Evolutionary conservation across 306 rosid species (phyloP), one percentile per base, ranked within the genome.

Genomic region (Vachellia pachyceras): DNA sequence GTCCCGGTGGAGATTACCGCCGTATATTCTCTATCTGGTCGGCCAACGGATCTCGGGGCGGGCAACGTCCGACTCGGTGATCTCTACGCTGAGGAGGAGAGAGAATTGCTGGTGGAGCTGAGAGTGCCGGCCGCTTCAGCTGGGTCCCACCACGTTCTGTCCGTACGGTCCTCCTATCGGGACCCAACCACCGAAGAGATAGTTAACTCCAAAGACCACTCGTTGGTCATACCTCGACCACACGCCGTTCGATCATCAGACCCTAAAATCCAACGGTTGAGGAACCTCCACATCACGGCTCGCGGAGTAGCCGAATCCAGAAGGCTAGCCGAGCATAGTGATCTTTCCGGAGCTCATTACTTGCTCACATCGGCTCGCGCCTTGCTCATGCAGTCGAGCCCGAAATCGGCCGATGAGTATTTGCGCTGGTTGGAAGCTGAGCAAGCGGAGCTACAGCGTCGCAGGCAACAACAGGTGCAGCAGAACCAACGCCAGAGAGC

Each of bases 301-400:
- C 83, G 98, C 46, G 98, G 97, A 0, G 91, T 96, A 6, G 98
- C 98, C 5, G 99, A 93, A 80, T 90, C 98, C 0, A 89, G 85
- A 54, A 90, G 94, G 23, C 81, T 91, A 0, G 71, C 78, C 5
- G 96, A 91, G 54, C 89, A 85, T 7, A 80, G 74, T 63, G 93
- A 90, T 40, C 42, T 93, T 0, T 79, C 94, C 0, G 94, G 92
- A 6, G 96, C 99, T 35, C 80, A 80, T 40, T 90, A 92, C 61
- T 22, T 92, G 72, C 86, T 95, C 11, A 85, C 94, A 3, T 91
- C 98, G 67, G 99, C 99, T 54, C 89, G 94, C 11, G 91, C 94
- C 2, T 65, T 96, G 80, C 77, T 96, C 1, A n/a, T 88, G 22
- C 92, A 86, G 69, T 86, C 97, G 0, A 81, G 76, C 20, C 84